Evolutionary conservation across 345 rosid genomes (phyloP).

Genomic region (Sapria himalayana): DNA sequence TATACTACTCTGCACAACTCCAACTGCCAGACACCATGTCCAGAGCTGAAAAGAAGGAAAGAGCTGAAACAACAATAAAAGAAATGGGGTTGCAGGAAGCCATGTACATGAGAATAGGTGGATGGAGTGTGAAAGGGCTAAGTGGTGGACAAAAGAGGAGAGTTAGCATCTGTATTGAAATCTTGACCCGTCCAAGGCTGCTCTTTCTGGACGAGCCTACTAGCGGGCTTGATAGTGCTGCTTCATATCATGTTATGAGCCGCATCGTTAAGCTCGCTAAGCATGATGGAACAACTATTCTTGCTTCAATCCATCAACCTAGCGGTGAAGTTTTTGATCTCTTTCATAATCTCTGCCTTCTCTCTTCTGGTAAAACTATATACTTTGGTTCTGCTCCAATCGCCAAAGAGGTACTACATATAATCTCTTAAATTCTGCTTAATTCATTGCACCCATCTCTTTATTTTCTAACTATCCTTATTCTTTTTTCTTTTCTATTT

Average conservation of each 20-base stretch:
- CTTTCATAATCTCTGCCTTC: constrained; percentile 25
- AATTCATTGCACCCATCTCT: constrained; percentile 5
- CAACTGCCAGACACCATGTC: constrained; percentile 33
- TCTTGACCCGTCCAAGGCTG: constrained; percentile 24
- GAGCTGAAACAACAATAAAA: constrained; percentile 24
- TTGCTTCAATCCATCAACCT: constrained; percentile 36
- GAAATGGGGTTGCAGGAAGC: constrained; percentile 34
- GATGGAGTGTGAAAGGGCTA: constrained; percentile 23
- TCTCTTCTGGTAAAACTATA: constrained; percentile 24
- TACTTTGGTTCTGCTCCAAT: constrained; percentile 26
- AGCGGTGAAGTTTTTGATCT: constrained; percentile 27
- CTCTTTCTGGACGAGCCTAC: constrained; percentile 37
- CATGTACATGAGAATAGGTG: constrained; percentile 29
- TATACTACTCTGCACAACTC: constrained; percentile 32
- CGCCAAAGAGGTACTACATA: constrained; percentile 15
- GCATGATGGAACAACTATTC: constrained; percentile 14
- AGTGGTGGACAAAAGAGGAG: constrained; percentile 39
- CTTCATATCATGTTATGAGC: constrained; percentile 29
- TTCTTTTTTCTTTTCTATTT: constrained; percentile 13
- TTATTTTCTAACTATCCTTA: neutral
- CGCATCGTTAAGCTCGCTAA: constrained; percentile 17
- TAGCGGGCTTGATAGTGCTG: constrained; percentile 34
- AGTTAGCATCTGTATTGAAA: constrained; percentile 38
- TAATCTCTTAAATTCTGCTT: neutral
- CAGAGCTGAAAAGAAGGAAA: constrained; percentile 15